Evolutionary conservation across 2,329 filamentous ascomycete genomes (phyloP).

Genomic region (Phyllachora maydis): DNA sequence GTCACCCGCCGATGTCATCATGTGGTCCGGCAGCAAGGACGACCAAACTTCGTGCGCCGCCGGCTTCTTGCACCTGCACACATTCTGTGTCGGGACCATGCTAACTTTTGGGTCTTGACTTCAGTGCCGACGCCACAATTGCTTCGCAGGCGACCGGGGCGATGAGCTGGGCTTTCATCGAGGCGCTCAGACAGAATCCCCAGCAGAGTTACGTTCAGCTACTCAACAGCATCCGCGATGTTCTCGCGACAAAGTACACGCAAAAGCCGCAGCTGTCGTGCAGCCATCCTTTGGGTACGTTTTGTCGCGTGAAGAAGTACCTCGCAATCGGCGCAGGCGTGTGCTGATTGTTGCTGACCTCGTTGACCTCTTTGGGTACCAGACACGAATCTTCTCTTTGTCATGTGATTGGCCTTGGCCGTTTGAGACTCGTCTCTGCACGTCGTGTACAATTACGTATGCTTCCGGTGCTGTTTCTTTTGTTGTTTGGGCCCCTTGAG

Average conservation of each 20-base stretch:
- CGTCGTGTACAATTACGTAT: too few relatives aligned
- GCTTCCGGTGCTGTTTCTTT: too few relatives aligned
- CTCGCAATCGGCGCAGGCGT: constrained; percentile 1
- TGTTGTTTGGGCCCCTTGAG: too few relatives aligned
- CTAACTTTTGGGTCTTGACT: constrained; percentile 3
- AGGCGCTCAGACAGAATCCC: constrained; percentile 73
- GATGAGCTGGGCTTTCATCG: constrained; percentile 97
- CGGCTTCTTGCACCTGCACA: constrained; percentile 6
- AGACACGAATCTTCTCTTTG: constrained; percentile 47
- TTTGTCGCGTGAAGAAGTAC: constrained; percentile 1
- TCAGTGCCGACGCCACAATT: constrained; percentile 76
- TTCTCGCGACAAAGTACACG: constrained; percentile 66
- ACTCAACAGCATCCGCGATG: constrained; percentile 84
- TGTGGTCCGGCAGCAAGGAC: constrained; percentile 96
- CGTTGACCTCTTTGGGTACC: constrained; percentile 3
- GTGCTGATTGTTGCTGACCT: background rate
- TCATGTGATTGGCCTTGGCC: constrained; percentile 42
- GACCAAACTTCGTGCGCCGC: constrained; percentile 64
- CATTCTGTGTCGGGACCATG: constrained; percentile 2
- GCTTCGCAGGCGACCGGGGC: constrained; percentile 78
- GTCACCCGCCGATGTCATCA: constrained; percentile 83
- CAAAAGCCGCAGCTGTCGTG: constrained; percentile 95
- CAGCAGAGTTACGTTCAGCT: constrained; percentile 93
- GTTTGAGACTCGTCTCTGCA: too few relatives aligned
- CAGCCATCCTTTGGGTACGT: constrained; percentile 83